Conservation (phyloP, 805 yeast genomes). For the Gaillardinia entomophila region DNA sequence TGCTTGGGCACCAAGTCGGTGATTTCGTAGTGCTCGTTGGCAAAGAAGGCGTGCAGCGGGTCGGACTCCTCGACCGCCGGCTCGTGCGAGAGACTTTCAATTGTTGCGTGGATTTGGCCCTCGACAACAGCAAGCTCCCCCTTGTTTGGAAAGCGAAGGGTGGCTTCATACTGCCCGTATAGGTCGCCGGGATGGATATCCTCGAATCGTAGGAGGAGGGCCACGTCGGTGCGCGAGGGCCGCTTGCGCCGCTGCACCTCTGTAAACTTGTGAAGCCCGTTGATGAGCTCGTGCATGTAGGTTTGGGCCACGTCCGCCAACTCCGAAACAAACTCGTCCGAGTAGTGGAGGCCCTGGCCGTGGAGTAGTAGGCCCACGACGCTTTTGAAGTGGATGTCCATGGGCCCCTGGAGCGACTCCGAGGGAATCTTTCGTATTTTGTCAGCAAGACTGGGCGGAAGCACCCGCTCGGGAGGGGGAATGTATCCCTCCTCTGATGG, state of each 20-base stretch:
- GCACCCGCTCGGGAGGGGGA: background rate
- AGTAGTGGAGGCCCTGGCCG: slow-evolving; percentile 12
- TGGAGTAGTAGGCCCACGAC: slow-evolving; percentile 20
- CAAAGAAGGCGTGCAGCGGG: slow-evolving; percentile 49
- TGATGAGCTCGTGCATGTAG: slow-evolving; percentile 32
- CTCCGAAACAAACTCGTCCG: slow-evolving; percentile 24
- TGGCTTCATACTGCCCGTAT: slow-evolving; percentile 24
- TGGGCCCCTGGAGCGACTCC: slow-evolving; percentile 5
- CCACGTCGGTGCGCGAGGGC: slow-evolving; percentile 50
- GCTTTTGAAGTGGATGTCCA: slow-evolving; percentile 24
- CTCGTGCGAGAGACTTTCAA: slow-evolving; percentile 5
- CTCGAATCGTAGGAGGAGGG: slow-evolving; percentile 38
- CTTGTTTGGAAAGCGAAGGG: slow-evolving; percentile 10
- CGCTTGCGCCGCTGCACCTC: slow-evolving; percentile 55
- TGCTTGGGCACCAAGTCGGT: slow-evolving; percentile 53
- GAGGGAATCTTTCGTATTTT: background rate
- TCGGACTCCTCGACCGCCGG: slow-evolving; percentile 23
- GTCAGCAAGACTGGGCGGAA: background rate
- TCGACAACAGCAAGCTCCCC: slow-evolving; percentile 5
- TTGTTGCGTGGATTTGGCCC: slow-evolving; percentile 8
- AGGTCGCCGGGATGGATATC: slow-evolving; percentile 35
- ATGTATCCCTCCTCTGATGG: too few species aligned
- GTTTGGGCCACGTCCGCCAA: slow-evolving; percentile 20
- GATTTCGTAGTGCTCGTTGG: slow-evolving; percentile 45
- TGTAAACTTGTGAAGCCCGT: slow-evolving; percentile 43